Evolutionary conservation across 2,329 filamentous ascomycete species (phyloP).

Genomic region (Sporothrix globosa): DNA sequence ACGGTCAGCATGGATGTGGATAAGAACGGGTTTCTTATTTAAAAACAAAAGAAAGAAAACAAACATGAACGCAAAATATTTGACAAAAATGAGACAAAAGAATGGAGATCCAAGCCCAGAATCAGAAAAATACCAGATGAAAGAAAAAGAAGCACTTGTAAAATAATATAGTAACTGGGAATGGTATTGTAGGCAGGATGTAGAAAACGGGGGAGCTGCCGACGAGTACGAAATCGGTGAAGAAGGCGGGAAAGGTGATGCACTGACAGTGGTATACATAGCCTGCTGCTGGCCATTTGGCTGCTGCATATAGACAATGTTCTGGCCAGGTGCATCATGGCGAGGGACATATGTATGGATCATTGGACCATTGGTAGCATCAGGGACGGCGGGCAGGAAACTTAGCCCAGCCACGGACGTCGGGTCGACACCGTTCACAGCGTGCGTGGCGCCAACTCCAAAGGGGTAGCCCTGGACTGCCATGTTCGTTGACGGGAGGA

Average conservation of each 20-base stretch:
- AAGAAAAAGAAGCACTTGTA: conserved; percentile 29
- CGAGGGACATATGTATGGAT: conserved; percentile 61
- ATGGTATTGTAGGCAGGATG: neutral
- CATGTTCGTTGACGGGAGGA: conserved; percentile 24
- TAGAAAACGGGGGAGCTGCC: neutral
- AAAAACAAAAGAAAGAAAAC: neutral
- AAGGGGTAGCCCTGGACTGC: neutral
- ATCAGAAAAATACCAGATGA: neutral
- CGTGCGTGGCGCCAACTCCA: neutral
- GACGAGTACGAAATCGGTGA: neutral
- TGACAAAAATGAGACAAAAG: neutral
- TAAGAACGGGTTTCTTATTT: too few relatives aligned
- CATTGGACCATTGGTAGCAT: conserved; percentile 60
- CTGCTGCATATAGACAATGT: conserved; percentile 33
- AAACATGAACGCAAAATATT: too few relatives aligned
- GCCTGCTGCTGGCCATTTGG: conserved; percentile 23
- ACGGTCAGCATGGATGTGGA: neutral
- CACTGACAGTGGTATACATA: conserved; percentile 34
- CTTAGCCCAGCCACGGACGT: conserved; percentile 47
- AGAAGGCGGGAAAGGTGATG: neutral
- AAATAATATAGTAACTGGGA: neutral
- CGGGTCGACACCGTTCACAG: conserved; percentile 29
- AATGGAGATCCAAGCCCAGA: neutral
- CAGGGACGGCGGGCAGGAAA: conserved; percentile 63
- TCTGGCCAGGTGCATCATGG: conserved; percentile 45